A percentile compares a stretch with the other conserved stretches of the same genome.
Conservation (phyloP, 371 early-diverging fungal species). For the Massospora cicadina region DNA sequence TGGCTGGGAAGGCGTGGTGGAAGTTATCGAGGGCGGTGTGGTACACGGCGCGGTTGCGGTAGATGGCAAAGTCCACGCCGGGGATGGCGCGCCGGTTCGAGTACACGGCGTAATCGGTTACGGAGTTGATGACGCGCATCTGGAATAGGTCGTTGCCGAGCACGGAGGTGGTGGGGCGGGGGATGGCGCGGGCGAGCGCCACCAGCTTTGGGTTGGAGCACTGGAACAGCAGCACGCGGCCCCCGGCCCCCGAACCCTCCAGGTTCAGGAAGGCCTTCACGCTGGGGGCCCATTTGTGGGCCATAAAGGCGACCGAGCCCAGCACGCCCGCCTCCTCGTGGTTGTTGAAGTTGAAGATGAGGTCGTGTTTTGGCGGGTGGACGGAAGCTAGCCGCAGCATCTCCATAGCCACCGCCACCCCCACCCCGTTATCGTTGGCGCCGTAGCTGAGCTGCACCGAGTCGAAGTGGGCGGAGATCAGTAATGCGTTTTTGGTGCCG, state of each 20-base stretch:
- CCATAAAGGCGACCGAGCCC: constrained; percentile 49
- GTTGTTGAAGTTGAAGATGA: constrained; percentile 72
- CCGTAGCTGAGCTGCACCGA: constrained; percentile 62
- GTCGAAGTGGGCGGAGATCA: constrained; percentile 34
- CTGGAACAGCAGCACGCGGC: constrained; percentile 48
- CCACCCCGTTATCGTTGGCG: constrained; percentile 71
- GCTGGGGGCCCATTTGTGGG: constrained; percentile 55
- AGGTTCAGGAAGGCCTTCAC: constrained; percentile 66
- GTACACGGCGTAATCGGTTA: constrained; percentile 49
- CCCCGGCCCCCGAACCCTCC: constrained; percentile 66
- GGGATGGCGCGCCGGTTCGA: constrained; percentile 29
- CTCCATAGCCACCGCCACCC: constrained; percentile 50
- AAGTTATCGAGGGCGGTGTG: constrained; percentile 43
- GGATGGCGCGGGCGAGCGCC: constrained; percentile 22
- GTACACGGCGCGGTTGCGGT: constrained; percentile 43
- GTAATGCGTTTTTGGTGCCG: constrained; percentile 19
- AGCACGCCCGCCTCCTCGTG: constrained; percentile 65
- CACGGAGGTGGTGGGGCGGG: constrained; percentile 26
- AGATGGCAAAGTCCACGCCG: constrained; percentile 60
- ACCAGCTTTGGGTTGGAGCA: constrained; percentile 30
- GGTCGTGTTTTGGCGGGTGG: constrained; percentile 31
- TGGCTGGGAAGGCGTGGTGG: constrained; percentile 11
- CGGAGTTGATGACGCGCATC: constrained; percentile 40
- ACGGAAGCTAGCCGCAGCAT: constrained; percentile 8
- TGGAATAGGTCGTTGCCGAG: constrained; percentile 52